phyloP scores from a whole-genome alignment of 1,284 basidiomycete species.

The Rhodotorula sp. region DNA sequence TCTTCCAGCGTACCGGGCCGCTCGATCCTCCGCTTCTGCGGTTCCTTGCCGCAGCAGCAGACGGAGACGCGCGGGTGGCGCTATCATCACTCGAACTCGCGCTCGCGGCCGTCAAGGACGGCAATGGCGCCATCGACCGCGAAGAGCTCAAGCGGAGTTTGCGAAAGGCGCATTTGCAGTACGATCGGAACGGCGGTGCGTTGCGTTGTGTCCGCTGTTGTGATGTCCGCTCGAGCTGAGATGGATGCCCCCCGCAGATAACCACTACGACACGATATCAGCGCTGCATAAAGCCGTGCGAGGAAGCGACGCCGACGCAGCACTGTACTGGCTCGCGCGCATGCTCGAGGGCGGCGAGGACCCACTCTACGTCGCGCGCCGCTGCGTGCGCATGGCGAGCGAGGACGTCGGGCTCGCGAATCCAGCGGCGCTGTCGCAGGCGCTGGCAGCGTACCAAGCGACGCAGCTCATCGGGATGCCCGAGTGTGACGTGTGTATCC shows the following conservation, averaged over 20 bases:
- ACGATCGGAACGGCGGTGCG: constrained; percentile 69
- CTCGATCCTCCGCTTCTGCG: constrained; percentile 50
- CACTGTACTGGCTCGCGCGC: constrained; percentile 82
- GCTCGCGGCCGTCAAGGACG: constrained; percentile 46
- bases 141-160: constrained; percentile 52
- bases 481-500: constrained; percentile 37
- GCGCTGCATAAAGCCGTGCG: constrained; percentile 76
- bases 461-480: constrained; percentile 84
- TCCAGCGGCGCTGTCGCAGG: constrained; percentile 55
- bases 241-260: constrained; percentile 33
- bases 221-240: not conserved
- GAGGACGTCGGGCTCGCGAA: constrained; percentile 52
- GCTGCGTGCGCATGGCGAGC: constrained; percentile 73
- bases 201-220: constrained; percentile 27
- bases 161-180: constrained; percentile 53
- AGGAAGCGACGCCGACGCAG: constrained; percentile 74
- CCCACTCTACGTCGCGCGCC: constrained; percentile 76
- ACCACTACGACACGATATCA: constrained; percentile 62
- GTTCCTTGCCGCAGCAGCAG: constrained; percentile 62
- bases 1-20: not conserved
- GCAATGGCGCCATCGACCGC: constrained; percentile 35
- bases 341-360: constrained; percentile 86
- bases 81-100: constrained; percentile 65
- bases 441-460: constrained; percentile 73
- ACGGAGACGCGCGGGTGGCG: constrained; percentile 70